These are phyloP conservation scores for Boletellus deceptivus DNA, from an alignment of 1,284 basidiomycete species.

Conservation along the genomic window DNA sequence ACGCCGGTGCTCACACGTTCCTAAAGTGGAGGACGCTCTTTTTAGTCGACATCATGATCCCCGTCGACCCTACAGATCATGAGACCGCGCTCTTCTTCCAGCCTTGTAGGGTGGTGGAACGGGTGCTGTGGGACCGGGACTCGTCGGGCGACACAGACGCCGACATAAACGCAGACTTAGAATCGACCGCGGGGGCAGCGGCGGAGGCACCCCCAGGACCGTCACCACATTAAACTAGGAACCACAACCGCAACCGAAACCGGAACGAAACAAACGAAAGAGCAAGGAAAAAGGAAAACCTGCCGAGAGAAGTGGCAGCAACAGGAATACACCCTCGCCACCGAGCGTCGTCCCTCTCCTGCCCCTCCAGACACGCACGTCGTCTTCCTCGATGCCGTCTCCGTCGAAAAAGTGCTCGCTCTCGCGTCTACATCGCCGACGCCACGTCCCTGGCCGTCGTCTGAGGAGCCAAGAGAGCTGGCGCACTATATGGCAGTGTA, in stretches of 20 bases:
- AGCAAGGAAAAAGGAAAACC: conserved; percentile 24
- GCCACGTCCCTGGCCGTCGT: conserved; percentile 58
- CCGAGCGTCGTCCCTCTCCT: conserved; percentile 61
- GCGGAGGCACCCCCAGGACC: background rate
- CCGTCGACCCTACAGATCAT: conserved; percentile 79
- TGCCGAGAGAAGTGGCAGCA: no score
- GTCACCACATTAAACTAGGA: conserved; percentile 26
- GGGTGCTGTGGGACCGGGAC: conserved; percentile 52
- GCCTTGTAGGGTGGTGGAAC: conserved; percentile 72
- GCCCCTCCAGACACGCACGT: conserved; percentile 57
- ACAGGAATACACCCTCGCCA: conserved; percentile 10
- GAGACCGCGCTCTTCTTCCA: conserved; percentile 76
- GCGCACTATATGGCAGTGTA: conserved; percentile 68
- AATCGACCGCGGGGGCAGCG: background rate
- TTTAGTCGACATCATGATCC: conserved; percentile 81
- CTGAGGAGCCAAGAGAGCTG: conserved; percentile 63
- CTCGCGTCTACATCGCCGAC: conserved; percentile 35
- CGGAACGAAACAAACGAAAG: conserved; percentile 34
- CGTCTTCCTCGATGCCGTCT: conserved; percentile 74
- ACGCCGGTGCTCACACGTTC: conserved; percentile 55
- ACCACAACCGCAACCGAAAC: no score
- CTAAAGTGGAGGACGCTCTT: conserved; percentile 80
- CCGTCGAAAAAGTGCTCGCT: conserved; percentile 62
- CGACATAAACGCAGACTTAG: conserved; percentile 23
- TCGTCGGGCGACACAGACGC: conserved; percentile 23